Evolutionary conservation across 2,329 filamentous ascomycete genomes (phyloP).

Genomic region (Bipolaris zeicola): DNA sequence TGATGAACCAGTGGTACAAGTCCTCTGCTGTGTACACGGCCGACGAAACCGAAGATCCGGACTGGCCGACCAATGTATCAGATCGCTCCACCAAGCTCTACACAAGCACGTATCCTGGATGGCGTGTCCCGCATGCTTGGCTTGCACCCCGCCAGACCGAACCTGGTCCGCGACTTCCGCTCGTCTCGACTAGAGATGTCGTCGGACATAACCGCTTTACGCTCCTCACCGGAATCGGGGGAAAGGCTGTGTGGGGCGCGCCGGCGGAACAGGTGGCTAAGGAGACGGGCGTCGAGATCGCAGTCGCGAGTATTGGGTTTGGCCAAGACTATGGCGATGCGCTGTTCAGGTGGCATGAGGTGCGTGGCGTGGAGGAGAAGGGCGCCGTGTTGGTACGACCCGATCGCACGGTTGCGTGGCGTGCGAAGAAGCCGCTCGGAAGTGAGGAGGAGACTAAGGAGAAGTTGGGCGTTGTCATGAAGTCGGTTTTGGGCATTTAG

Average conservation of each 20-base stretch:
- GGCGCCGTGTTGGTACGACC: conserved; percentile 1
- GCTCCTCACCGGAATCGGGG: conserved; percentile 4
- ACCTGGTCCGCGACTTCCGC: background rate
- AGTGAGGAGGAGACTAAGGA: background rate
- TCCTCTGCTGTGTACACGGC: conserved; percentile 5
- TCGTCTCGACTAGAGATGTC: conserved; percentile 1
- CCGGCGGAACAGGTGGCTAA: background rate
- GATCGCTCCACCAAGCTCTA: conserved; percentile 4
- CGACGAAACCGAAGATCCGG: conserved; percentile 1
- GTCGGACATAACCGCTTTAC: conserved; percentile 2
- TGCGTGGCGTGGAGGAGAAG: conserved; percentile 2
- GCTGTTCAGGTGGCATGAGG: conserved; percentile 2
- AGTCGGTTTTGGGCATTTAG: background rate
- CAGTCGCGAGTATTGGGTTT: conserved; percentile 2
- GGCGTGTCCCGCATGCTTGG: conserved; percentile 3
- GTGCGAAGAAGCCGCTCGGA: background rate
- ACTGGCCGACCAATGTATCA: conserved; percentile 1
- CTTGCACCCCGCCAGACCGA: background rate
- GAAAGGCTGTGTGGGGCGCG: background rate
- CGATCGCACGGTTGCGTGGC: conserved; percentile 7
- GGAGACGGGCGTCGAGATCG: background rate
- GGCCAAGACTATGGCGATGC: conserved; percentile 3
- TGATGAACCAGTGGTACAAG: conserved; percentile 13
- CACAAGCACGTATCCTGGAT: conserved; percentile 8
- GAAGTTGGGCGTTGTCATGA: conserved; percentile 1